phyloP scores from a whole-genome alignment of 2,329 filamentous ascomycete species.

The Fusarium concolor region DNA sequence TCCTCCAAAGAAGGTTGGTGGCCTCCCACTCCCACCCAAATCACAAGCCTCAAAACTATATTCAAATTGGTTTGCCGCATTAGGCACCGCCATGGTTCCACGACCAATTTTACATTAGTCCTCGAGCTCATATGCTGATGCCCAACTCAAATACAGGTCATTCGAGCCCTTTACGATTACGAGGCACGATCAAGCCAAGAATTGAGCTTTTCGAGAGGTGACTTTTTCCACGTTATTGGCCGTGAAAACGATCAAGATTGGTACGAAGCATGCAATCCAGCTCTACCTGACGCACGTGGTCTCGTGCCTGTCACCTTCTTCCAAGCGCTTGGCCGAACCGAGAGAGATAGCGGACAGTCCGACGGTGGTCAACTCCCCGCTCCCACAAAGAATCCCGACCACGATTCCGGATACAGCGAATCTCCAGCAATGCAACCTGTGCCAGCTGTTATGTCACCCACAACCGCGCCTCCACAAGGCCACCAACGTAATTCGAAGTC shows the following conservation, averaged over 20 bases:
- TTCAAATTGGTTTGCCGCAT: conserved; percentile 24
- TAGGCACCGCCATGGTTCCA: conserved; percentile 26
- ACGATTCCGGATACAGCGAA: conserved; percentile 85
- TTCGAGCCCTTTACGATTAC: conserved; percentile 96
- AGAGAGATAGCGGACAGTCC: conserved; percentile 85
- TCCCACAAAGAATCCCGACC: conserved; percentile 72
- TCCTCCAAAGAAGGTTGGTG: conserved; percentile 88
- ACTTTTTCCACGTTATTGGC: conserved; percentile 98
- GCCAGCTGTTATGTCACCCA: conserved; percentile 31
- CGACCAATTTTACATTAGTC: conserved; percentile 19
- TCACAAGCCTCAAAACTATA: conserved; percentile 29
- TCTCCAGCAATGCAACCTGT: conserved; percentile 48
- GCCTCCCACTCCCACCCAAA: conserved; percentile 22
- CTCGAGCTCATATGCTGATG: conserved; percentile 36
- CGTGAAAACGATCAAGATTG: conserved; percentile 94
- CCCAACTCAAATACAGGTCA: conserved; percentile 71
- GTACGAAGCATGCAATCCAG: conserved; percentile 98
- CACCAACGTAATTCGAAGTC: conserved; percentile 63
- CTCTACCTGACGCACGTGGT: conserved; percentile 85
- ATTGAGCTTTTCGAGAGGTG: conserved; percentile 91
- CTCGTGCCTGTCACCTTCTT: conserved; percentile 96
- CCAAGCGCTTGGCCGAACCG: conserved; percentile 89
- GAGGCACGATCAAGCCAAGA: conserved; percentile 80
- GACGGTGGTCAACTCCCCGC: conserved; percentile 63
- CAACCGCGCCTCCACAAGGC: conserved; percentile 45